Conservation (phyloP, 805 yeast genomes). For the Lachancea nothofagi region DNA sequence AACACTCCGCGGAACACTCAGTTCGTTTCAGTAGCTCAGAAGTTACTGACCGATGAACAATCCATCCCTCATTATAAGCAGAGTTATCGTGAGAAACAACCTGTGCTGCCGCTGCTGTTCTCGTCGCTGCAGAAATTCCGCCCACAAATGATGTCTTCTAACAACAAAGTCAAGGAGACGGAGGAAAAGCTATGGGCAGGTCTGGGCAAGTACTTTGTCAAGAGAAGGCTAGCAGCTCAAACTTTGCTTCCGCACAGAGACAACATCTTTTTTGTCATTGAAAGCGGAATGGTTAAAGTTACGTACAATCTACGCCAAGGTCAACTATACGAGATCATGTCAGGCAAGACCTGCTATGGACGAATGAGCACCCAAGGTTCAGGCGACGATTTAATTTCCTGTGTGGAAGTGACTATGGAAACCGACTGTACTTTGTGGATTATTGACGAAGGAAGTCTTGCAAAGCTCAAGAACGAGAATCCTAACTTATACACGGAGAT, state of each 20-base stretch:
- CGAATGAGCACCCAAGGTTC: slow-evolving; percentile 31
- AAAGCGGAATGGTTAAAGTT: slow-evolving; percentile 47
- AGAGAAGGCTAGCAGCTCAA: slow-evolving; percentile 46
- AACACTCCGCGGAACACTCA: slow-evolving; percentile 40
- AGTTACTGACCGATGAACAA: slow-evolving; percentile 29
- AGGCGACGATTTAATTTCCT: slow-evolving; percentile 35
- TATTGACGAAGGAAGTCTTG: slow-evolving; percentile 43
- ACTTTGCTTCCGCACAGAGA: slow-evolving; percentile 34
- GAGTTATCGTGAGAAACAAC: slow-evolving; percentile 17
- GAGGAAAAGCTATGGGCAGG: slow-evolving; percentile 57
- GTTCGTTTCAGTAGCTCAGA: slow-evolving; percentile 37
- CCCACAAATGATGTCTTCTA: slow-evolving; percentile 24
- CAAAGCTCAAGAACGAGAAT: slow-evolving; percentile 44
- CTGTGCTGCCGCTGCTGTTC: slow-evolving; percentile 27
- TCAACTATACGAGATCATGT: slow-evolving; percentile 40
- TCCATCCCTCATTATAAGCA: slow-evolving; percentile 20
- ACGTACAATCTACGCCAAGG: slow-evolving; percentile 45
- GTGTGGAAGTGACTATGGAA: slow-evolving; percentile 49
- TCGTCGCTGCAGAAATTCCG: slow-evolving; percentile 28
- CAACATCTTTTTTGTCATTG: slow-evolving; percentile 50
- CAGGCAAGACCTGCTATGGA: slow-evolving; percentile 56
- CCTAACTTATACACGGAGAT: slow-evolving; percentile 58
- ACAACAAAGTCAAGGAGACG: slow-evolving; percentile 31
- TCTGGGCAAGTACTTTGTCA: slow-evolving; percentile 51
- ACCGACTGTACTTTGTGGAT: slow-evolving; percentile 66